Evolutionary conservation across 1,284 basidiomycete species (phyloP), one percentile per base, ranked within the genome.

Genomic region (Hortiboletus rubellus): DNA sequence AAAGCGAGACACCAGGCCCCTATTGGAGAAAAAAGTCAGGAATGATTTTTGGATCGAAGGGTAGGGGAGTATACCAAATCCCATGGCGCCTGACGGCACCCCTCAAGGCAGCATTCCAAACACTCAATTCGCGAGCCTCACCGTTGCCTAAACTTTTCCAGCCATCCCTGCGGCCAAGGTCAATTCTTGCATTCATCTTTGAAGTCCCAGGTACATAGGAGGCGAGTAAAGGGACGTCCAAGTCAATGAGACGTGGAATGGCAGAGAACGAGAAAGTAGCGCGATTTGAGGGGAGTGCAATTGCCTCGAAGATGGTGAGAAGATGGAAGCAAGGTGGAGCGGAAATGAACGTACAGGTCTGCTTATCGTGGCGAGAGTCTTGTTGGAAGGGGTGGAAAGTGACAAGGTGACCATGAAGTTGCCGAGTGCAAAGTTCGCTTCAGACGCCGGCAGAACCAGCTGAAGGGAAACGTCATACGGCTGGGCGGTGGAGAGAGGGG

Each of bases 401-500:
- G 79, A 82, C 34, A 92, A 68, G 38, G 77, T 80, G 8, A 82
- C 76, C 89, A 92, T 92, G 70, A 92, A 92, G 70, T 92, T 92
- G 31, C 89, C 89, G 1, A 92, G 79, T 5, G 77, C 84, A 63
- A 82, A 75, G 72, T 91, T 92, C 17, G 83, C 71, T 57, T 85
- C 81, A n/a, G 79, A 80, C 1, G 82, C 76, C 14, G 91, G 91
- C 4, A 92, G 75, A 22, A 74, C 70, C n/a, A 92, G 76, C 52
- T 84, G 80, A 14, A 91, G 72, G 41, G 82, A 84, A 50, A 92
- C 76, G 61, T 91, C 84, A 55, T 92, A 92, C 9, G 81, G 81
- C 60, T 92, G 90, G 40, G 79, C 73, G 18, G 81, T 63, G 49
- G 79, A 77, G 30, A 92, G 74, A 14, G 69, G 54, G 6, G 83